phyloP scores from a whole-genome alignment of 2,329 filamentous ascomycete species.

The Microdochium trichocladiopsis region DNA sequence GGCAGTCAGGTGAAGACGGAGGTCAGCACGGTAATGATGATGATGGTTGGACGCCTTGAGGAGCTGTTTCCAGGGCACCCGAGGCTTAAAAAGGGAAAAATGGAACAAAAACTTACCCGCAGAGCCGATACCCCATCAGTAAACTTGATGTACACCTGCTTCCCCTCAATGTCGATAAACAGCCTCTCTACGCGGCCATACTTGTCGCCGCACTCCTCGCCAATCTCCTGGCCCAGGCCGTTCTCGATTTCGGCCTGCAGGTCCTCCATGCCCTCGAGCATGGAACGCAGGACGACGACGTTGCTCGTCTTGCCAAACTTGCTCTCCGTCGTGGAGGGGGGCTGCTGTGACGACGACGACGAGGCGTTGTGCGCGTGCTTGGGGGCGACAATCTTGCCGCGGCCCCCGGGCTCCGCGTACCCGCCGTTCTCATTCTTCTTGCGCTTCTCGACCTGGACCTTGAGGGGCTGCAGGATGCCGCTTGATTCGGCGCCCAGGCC shows the following conservation, averaged over 20 bases:
- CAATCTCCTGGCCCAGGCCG: conserved; percentile 85
- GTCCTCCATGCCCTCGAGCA: conserved; percentile 77
- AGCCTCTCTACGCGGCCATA: conserved; percentile 80
- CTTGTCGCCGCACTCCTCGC: conserved; percentile 85
- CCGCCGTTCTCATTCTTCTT: conserved; percentile 77
- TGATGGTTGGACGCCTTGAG: too few species aligned
- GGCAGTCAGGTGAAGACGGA: conserved; percentile 7
- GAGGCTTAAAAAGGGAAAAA: not conserved
- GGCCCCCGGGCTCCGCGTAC: conserved; percentile 61
- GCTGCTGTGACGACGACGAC: too few species aligned
- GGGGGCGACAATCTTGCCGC: conserved; percentile 73
- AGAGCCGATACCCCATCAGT: conserved; percentile 78
- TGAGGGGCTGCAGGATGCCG: conserved; percentile 79
- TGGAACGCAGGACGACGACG: conserved; percentile 75
- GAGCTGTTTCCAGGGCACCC: too few species aligned
- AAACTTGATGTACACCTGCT: conserved; percentile 88
- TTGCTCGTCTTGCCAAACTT: conserved; percentile 70
- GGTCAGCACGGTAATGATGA: too few species aligned
- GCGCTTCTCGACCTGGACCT: conserved; percentile 78
- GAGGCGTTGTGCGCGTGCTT: conserved; percentile 33
- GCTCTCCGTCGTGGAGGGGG: conserved; percentile 24
- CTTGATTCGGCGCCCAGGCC: conserved; percentile 77
- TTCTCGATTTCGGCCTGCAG: conserved; percentile 70
- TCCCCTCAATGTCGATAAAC: conserved; percentile 58
- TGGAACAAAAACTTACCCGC: conserved; percentile 49